A percentile compares a stretch with the other conserved stretches of the same genome.
Evolutionary conservation across 331 rosid species (phyloP).

Genomic region (Pyracantha coccinea): DNA sequence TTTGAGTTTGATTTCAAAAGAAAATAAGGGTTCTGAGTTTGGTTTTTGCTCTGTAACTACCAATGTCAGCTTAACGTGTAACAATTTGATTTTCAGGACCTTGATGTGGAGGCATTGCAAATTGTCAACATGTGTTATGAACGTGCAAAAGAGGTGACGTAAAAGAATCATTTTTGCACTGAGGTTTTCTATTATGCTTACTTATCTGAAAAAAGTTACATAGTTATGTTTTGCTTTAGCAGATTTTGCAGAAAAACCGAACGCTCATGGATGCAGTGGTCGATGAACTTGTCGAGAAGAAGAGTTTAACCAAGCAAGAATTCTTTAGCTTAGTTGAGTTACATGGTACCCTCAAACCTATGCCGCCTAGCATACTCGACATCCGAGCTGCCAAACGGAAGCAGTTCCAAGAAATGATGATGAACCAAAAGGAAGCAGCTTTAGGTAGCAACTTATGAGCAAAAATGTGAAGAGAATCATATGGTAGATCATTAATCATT

Average conservation of each 20-base stretch:
- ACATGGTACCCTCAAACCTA: slow-evolving; percentile 57
- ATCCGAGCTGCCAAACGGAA: slow-evolving; percentile 50
- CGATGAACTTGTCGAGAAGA: slow-evolving; percentile 66
- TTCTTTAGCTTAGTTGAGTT: slow-evolving; percentile 58
- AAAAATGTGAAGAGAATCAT: background rate
- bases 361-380: slow-evolving; percentile 63
- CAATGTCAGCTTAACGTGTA: background rate
- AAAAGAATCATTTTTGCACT: background rate
- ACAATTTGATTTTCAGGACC: slow-evolving; percentile 46
- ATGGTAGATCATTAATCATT: background rate
- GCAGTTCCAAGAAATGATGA: slow-evolving; percentile 39
- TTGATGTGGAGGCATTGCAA: slow-evolving; percentile 69
- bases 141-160: slow-evolving; percentile 73
- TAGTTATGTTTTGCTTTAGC: slow-evolving; percentile 14
- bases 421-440: slow-evolving; percentile 25
- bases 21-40: too few relatives aligned
- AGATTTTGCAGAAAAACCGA: slow-evolving; percentile 69
- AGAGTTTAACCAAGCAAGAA: slow-evolving; percentile 71
- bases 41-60: background rate
- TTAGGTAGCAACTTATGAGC: slow-evolving; percentile 17
- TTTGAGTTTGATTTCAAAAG: background rate
- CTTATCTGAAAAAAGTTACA: background rate
- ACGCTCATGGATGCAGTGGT: slow-evolving; percentile 72
- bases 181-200: background rate
- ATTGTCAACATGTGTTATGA: slow-evolving; percentile 67